phyloP scores from a whole-genome alignment of 73 alveolate genomes.

The Durusdinium trenchii region DNA sequence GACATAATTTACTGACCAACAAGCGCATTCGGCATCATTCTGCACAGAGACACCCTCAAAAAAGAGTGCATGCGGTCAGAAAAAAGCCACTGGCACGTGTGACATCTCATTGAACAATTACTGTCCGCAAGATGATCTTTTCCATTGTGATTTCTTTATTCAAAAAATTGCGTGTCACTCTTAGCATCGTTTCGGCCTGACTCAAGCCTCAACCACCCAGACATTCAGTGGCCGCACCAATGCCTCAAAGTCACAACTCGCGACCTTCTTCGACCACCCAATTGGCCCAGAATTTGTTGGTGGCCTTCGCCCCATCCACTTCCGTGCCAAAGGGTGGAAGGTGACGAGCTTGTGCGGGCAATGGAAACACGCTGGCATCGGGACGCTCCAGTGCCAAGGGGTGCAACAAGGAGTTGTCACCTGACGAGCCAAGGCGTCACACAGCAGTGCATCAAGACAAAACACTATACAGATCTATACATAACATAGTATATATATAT shows the following conservation, averaged over 20 bases:
- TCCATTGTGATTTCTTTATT: not conserved
- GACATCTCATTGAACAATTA: too few species aligned
- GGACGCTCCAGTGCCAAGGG: conserved; percentile 17
- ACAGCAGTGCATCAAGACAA: too few species aligned
- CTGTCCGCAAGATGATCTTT: not conserved
- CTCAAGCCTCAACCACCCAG: not conserved
- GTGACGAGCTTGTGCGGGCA: conserved; percentile 23
- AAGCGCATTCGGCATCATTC: too few species aligned
- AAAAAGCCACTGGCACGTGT: too few species aligned
- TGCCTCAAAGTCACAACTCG: not conserved
- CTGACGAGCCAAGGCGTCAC: too few species aligned
- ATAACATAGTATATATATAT: too few species aligned
- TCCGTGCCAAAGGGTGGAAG: conserved; percentile 52
- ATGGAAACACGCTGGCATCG: conserved; percentile 19
- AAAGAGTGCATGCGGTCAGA: too few species aligned
- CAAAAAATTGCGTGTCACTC: not conserved
- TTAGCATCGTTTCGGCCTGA: not conserved
- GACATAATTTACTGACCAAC: too few species aligned
- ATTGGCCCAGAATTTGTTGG: conserved; percentile 94
- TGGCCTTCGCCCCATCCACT: conserved; percentile 38
- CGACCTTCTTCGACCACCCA: conserved; percentile 79
- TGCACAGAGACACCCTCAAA: too few species aligned
- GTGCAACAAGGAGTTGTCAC: conserved; percentile 38
- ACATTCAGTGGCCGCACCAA: not conserved
- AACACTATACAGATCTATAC: too few species aligned